Conservation (phyloP, 192 early-diverging fungal genomes). For the Borealophlyctis nickersoniae region DNA sequence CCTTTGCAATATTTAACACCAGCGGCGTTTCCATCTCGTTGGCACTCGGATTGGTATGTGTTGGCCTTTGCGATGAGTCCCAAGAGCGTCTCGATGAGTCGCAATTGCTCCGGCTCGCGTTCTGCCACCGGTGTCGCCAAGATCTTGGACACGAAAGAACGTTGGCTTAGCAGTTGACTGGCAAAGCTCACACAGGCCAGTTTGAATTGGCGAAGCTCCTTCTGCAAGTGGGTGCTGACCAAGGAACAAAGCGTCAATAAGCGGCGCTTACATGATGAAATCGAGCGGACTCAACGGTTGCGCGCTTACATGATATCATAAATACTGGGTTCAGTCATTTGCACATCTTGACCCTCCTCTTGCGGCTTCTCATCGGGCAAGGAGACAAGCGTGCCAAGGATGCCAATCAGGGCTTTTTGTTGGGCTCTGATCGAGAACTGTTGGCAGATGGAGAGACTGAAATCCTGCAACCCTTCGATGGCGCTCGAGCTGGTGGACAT, state of each 20-base stretch:
- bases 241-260: constrained; percentile 19
- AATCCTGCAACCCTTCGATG: constrained; percentile 66
- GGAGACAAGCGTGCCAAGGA: constrained; percentile 40
- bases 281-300: neutral
- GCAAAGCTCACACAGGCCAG: constrained; percentile 55
- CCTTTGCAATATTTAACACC: constrained; percentile 1
- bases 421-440: constrained; percentile 68
- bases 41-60: constrained; percentile 31
- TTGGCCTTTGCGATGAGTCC: constrained; percentile 53
- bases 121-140: constrained; percentile 30
- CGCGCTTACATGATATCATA: neutral
- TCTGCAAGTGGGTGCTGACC: constrained; percentile 42
- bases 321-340: neutral
- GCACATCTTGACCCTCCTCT: neutral
- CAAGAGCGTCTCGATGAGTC: constrained; percentile 54
- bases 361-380: neutral
- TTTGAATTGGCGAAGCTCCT: constrained; percentile 67
- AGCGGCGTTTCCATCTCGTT: constrained; percentile 1
- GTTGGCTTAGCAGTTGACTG: constrained; percentile 46
- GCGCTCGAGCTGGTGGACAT: constrained; percentile 52
- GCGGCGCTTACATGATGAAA: too few species aligned
- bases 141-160: constrained; percentile 52
- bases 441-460: constrained; percentile 68
- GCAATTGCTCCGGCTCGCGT: constrained; percentile 45
- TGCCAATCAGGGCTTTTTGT: constrained; percentile 55